Evolutionary conservation across 768 basidiomycete species (phyloP).

Genomic region (Butyriboletus loyo): DNA sequence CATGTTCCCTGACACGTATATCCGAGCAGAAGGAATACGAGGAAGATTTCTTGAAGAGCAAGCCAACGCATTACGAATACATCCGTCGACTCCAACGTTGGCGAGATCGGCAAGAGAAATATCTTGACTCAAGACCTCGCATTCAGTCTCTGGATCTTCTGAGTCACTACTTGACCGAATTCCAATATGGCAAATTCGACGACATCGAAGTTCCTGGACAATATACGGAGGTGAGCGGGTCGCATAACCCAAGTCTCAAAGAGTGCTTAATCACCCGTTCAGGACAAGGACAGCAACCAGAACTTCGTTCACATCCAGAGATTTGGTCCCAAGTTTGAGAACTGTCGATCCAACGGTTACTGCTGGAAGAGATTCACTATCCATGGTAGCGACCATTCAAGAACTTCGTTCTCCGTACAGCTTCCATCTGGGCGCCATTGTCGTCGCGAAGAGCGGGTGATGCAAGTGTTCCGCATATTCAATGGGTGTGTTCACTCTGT

Average conservation of each 20-base stretch:
- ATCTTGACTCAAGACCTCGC: constrained; percentile 79
- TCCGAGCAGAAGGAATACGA: constrained; percentile 76
- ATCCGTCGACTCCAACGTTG: constrained; percentile 87
- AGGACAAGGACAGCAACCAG: constrained; percentile 95
- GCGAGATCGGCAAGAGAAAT: constrained; percentile 86
- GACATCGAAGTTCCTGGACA: constrained; percentile 99
- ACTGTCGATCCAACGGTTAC: constrained; percentile 79
- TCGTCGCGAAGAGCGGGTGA: constrained; percentile 88
- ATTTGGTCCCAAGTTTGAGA: constrained; percentile 88
- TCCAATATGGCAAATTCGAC: constrained; percentile 96
- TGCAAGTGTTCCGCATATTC: constrained; percentile 91
- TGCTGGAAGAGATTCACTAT: constrained; percentile 91
- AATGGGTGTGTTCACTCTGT: constrained; percentile 60
- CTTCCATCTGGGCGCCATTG: constrained; percentile 80
- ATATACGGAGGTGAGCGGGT: constrained; percentile 79
- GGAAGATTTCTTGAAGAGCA: constrained; percentile 80
- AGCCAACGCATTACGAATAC: constrained; percentile 82
- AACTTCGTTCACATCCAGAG: constrained; percentile 89
- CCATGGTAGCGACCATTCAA: constrained; percentile 87
- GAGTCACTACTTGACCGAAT: constrained; percentile 94
- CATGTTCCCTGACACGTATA: background rate
- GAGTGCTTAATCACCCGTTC: constrained; percentile 10
- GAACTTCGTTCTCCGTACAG: constrained; percentile 87
- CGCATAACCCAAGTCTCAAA: background rate
- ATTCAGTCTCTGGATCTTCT: constrained; percentile 80